Percentiles rank a stretch among this genome's conserved stretches.
Evolutionary conservation across 257 asterid species (phyloP).

Genomic region (Agastache rugosa): DNA sequence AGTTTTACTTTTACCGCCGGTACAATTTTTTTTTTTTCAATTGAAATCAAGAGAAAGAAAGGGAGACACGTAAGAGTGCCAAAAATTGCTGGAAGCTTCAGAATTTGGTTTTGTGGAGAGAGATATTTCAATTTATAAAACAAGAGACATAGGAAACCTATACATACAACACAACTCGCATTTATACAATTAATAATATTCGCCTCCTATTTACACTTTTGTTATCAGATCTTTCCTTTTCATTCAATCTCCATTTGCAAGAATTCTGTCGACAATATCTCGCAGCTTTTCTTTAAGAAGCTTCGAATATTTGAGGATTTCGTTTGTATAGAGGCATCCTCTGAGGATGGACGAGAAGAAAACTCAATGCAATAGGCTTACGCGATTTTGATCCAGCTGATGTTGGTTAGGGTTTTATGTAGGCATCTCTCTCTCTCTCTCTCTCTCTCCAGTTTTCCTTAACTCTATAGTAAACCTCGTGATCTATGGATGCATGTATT

Average conservation of each 20-base stretch:
- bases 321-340: constrained; percentile 26
- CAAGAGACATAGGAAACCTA: neutral
- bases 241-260: constrained; percentile 38
- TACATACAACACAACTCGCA: constrained; percentile 3
- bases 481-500: constrained; percentile 28
- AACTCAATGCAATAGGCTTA: constrained; percentile 33
- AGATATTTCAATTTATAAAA: constrained; percentile 1
- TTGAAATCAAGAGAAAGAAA: neutral
- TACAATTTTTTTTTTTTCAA: neutral
- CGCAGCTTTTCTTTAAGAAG: constrained; percentile 18
- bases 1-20: constrained; percentile 31
- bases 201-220: neutral
- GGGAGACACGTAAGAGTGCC: constrained; percentile 41
- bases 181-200: neutral
- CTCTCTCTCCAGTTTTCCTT: neutral
- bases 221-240: constrained; percentile 45
- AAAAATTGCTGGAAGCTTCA: constrained; percentile 55
- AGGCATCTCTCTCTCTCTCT: constrained; percentile 29
- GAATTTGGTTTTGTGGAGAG: constrained; percentile 47
- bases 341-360: constrained; percentile 14
- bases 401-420: constrained; percentile 44
- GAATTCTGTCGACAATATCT: constrained; percentile 25
- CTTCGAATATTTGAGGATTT: constrained; percentile 31
- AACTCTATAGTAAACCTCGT: constrained; percentile 8
- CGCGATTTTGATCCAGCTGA: constrained; percentile 44